These are phyloP conservation scores for Aspergillus bridgeri DNA, from an alignment of 495 filamentous ascomycete genomes.

Conservation along the genomic window DNA sequence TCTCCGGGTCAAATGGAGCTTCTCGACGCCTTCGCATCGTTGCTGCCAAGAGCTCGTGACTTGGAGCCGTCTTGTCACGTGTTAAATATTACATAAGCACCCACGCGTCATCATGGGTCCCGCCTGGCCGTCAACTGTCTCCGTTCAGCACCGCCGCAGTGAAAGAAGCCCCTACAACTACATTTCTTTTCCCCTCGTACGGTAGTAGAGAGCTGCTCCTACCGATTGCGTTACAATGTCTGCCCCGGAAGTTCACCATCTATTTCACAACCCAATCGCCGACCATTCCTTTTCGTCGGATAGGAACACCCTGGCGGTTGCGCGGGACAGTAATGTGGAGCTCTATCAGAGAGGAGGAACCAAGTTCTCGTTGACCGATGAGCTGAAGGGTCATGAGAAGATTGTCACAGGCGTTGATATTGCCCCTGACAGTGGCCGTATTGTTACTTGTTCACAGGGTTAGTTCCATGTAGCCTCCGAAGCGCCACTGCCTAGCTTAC, in stretches of 20 bases:
- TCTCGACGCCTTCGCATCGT: not conserved
- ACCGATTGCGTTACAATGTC: constrained; percentile 69
- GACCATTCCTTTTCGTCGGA: constrained; percentile 98
- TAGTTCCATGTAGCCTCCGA: constrained; percentile 12
- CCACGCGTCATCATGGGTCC: not conserved
- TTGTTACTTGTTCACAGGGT: constrained; percentile 98
- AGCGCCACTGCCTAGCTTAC: constrained; percentile 4
- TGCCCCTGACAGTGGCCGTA: constrained; percentile 81
- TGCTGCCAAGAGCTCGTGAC: constrained; percentile 1
- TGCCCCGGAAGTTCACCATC: constrained; percentile 85
- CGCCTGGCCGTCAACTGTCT: not conserved
- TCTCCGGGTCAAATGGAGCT: not conserved
- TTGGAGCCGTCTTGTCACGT: constrained; percentile 18
- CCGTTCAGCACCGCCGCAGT: not conserved
- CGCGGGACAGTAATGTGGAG: constrained; percentile 87
- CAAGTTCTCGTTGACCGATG: constrained; percentile 81
- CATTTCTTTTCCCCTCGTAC: constrained; percentile 25
- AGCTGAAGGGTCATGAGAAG: constrained; percentile 95
- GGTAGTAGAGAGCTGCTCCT: constrained; percentile 99
- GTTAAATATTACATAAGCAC: constrained; percentile 21
- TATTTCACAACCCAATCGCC: constrained; percentile 93
- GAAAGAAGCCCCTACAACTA: not conserved
- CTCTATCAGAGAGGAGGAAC: constrained; percentile 73
- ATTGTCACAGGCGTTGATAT: constrained; percentile 95
- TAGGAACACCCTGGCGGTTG: constrained; percentile 81